Evolutionary conservation across 2,329 filamentous ascomycete genomes (phyloP), one percentile per base, ranked within the genome.

Genomic region (Talaromyces sp.): DNA sequence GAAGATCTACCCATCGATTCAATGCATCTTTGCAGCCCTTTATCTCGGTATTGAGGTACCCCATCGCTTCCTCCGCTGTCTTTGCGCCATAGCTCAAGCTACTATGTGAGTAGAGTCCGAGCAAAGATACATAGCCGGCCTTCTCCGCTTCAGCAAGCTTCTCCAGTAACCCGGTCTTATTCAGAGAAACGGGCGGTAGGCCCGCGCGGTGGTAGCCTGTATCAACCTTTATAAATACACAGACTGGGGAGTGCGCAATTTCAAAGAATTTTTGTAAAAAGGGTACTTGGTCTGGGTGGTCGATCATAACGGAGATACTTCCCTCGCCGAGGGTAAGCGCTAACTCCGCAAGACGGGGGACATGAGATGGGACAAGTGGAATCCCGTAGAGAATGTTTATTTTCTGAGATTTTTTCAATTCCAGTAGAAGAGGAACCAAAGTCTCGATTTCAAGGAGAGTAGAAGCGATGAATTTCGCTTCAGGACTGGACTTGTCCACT

Each of bases 401-500:
- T 14, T 71, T 65, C 6, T 85, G 77, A 3, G 82, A 83, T 39
- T 75, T 68, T 0, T 67, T 61, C 63, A 84, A 85, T 51, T 86
- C 80, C 10, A 79, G 69, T 1, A 92, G 72, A 36, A 86, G 78
- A 0, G 83, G 83, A 7, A 83, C 54, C 5, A 92, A 73, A 46
- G 83, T 80, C 67, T 93, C 89, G 1, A 86, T 85, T 71, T 93
- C 90, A 2, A 82, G 74, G n/a, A 92, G 60, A 0, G 90, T 94
- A 1, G 88, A 92, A 1, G 87, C 85, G 30, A 92, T 80, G 48
- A 93, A 76, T 33, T 87, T 85, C 17, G 79, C 74, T 4, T 82
- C 80, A 41, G 73, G 63, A 50, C 78, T 66, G 24, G 79, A 70
- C 7, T 79, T 70, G 8, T 88, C 87, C n/a, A 91, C 84, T 80